Evolutionary conservation across 2,329 filamentous ascomycete genomes (phyloP).

Genomic region (Fusarium buharicum): DNA sequence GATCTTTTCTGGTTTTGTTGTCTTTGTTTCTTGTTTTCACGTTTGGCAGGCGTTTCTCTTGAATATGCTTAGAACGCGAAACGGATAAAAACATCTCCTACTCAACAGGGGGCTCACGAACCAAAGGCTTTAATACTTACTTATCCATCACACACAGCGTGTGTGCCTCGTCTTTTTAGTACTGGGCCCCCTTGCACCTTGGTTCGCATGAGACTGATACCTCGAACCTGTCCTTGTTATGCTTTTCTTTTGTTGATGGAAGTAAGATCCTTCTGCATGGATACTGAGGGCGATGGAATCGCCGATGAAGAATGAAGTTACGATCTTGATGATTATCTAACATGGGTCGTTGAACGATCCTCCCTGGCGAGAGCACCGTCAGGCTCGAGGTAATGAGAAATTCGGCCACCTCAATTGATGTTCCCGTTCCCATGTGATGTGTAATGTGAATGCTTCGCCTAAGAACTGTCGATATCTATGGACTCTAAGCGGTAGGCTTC

Average conservation of each 20-base stretch:
- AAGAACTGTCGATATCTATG: background rate
- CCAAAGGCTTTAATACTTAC: slow-evolving; percentile 13
- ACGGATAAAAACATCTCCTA: slow-evolving; percentile 38
- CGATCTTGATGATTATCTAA: slow-evolving; percentile 48
- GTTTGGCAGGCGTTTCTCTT: slow-evolving; percentile 36
- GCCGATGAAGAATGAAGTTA: slow-evolving; percentile 44
- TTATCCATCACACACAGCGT: slow-evolving; percentile 29
- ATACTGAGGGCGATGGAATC: slow-evolving; percentile 36
- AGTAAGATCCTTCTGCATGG: slow-evolving; percentile 42
- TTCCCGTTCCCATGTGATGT: slow-evolving; percentile 14
- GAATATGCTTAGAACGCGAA: slow-evolving; percentile 42
- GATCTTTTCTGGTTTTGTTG: slow-evolving; percentile 31
- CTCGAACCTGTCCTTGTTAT: slow-evolving; percentile 31
- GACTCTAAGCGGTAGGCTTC: slow-evolving; percentile 10
- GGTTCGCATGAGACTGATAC: slow-evolving; percentile 42
- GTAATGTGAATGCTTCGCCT: background rate
- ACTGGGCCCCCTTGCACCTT: slow-evolving; percentile 16
- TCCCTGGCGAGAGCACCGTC: slow-evolving; percentile 50
- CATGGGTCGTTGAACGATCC: slow-evolving; percentile 51
- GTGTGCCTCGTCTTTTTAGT: slow-evolving; percentile 29
- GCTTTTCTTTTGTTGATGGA: slow-evolving; percentile 41
- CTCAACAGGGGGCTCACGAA: slow-evolving; percentile 11
- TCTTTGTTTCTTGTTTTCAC: slow-evolving; percentile 36
- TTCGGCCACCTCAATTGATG: slow-evolving; percentile 50
- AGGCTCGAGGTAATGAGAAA: slow-evolving; percentile 55